A percentile compares a stretch with the other conserved stretches of the same genome.
Conservation (phyloP, 1,284 basidiomycete species). For the Austroboletus niveus region DNA sequence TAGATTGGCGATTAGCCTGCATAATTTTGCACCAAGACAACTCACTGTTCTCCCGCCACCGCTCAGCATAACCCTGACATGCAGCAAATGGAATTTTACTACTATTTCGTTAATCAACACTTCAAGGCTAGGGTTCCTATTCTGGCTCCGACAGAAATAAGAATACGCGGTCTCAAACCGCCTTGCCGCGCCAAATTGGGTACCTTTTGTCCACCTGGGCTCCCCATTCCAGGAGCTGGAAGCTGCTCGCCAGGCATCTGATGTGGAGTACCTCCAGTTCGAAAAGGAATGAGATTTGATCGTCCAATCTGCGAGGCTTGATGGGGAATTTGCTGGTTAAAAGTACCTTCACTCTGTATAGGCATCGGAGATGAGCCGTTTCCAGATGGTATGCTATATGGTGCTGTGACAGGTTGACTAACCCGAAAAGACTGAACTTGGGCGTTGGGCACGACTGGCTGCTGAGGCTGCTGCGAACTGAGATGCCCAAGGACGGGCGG, state of each 20-base stretch:
- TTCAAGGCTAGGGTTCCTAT: constrained; percentile 39
- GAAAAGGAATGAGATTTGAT: constrained; percentile 26
- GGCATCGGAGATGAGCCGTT: constrained; percentile 25
- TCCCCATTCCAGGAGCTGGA: constrained; percentile 25
- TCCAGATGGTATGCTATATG: constrained; percentile 24
- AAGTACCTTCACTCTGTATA: constrained; percentile 17
- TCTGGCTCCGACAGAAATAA: constrained; percentile 43
- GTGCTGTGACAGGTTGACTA: constrained; percentile 19
- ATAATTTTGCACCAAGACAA: constrained; percentile 3
- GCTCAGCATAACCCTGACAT: constrained; percentile 53
- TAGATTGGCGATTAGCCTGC: constrained; percentile 1
- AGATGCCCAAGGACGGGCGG: constrained; percentile 46
- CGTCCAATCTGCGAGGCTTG: constrained; percentile 26
- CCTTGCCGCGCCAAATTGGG: constrained; percentile 19
- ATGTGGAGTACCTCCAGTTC: constrained; percentile 31
- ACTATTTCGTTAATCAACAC: constrained; percentile 47
- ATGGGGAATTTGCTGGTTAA: constrained; percentile 26
- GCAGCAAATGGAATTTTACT: constrained; percentile 58
- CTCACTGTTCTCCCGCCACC: constrained; percentile 52
- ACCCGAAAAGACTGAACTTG: constrained; percentile 24
- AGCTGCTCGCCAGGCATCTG: constrained; percentile 25
- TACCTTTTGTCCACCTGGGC: constrained; percentile 23
- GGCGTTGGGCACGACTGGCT: constrained; percentile 9
- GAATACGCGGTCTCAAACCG: constrained; percentile 51
- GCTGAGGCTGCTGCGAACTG: constrained; percentile 19